phyloP scores from a whole-genome alignment of 2,329 filamentous ascomycete species.

The Pseudocercospora vitis region DNA sequence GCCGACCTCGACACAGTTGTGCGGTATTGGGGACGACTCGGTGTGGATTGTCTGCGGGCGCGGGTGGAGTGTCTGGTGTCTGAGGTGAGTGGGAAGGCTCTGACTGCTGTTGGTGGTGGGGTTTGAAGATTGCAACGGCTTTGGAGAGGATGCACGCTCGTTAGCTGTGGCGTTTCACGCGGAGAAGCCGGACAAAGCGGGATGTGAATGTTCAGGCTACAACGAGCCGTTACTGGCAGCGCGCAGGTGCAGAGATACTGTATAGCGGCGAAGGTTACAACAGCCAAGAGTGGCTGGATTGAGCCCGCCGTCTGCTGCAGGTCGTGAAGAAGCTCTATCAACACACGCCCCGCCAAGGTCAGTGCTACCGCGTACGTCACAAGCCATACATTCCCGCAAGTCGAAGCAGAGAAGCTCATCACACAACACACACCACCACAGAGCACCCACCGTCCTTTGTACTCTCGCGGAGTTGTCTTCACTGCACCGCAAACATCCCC shows the following conservation, averaged over 20 bases:
- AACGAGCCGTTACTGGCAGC: not conserved
- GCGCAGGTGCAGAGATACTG: not conserved
- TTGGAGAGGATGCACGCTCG: not conserved
- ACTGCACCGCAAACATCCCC: too few relatives aligned
- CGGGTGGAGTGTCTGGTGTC: not conserved
- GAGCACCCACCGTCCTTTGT: not conserved
- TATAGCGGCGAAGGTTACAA: too few relatives aligned
- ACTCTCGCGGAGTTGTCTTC: too few relatives aligned
- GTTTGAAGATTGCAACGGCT: constrained; percentile 8
- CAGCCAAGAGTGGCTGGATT: too few relatives aligned
- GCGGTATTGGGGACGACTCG: constrained; percentile 7
- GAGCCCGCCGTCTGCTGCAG: not conserved
- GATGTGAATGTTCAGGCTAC: constrained; percentile 4
- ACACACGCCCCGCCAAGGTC: too few relatives aligned
- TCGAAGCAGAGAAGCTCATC: too few relatives aligned
- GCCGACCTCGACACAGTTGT: constrained; percentile 12
- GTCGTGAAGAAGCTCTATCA: too few relatives aligned
- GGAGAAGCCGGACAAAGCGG: constrained; percentile 11
- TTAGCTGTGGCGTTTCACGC: constrained; percentile 3
- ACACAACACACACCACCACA: not conserved
- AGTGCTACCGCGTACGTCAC: too few relatives aligned
- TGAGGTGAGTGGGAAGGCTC: constrained; percentile 6
- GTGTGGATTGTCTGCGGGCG: not conserved
- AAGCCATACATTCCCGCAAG: too few relatives aligned
- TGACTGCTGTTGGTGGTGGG: constrained; percentile 10